These are phyloP conservation scores for Camellia sinensis DNA, from an alignment of 148 eudicot genomes.

Conservation along the genomic window DNA sequence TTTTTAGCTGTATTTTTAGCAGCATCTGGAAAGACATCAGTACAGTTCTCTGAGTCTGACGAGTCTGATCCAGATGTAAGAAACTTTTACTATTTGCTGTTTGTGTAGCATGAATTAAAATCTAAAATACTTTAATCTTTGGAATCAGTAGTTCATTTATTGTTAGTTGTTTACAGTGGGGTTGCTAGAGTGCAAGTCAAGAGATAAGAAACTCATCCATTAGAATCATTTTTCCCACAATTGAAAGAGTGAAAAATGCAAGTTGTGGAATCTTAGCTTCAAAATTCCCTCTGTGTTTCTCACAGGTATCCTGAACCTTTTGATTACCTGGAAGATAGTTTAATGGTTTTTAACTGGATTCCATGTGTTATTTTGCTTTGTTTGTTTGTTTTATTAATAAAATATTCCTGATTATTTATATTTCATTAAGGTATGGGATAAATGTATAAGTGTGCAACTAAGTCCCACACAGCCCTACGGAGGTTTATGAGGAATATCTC, in stretches of 20 bases:
- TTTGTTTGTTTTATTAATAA: neutral
- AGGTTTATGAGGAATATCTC: too few species aligned
- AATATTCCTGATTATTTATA: neutral
- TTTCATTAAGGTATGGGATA: neutral
- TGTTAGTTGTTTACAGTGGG: slow-evolving; percentile 66
- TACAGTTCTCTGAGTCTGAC: slow-evolving; percentile 58
- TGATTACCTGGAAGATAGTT: neutral
- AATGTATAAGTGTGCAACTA: too few species aligned
- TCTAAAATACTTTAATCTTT: neutral
- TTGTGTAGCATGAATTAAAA: neutral
- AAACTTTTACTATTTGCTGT: neutral
- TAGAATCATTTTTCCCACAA: slow-evolving; percentile 72
- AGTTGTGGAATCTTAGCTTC: slow-evolving; percentile 66
- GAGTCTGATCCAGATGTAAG: slow-evolving; percentile 95
- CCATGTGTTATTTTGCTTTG: neutral
- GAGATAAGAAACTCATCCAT: slow-evolving; percentile 70
- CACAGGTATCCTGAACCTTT: slow-evolving; percentile 53
- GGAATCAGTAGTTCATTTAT: neutral
- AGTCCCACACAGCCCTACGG: too few species aligned
- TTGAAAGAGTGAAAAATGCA: slow-evolving; percentile 78
- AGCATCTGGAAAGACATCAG: slow-evolving; percentile 73
- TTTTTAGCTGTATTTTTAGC: slow-evolving; percentile 90
- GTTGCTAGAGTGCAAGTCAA: slow-evolving; percentile 81
- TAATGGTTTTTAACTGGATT: neutral
- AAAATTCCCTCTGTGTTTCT: slow-evolving; percentile 61